Conservation (phyloP, 192 early-diverging fungal genomes). For the Rhizoclosmatium sp. region DNA sequence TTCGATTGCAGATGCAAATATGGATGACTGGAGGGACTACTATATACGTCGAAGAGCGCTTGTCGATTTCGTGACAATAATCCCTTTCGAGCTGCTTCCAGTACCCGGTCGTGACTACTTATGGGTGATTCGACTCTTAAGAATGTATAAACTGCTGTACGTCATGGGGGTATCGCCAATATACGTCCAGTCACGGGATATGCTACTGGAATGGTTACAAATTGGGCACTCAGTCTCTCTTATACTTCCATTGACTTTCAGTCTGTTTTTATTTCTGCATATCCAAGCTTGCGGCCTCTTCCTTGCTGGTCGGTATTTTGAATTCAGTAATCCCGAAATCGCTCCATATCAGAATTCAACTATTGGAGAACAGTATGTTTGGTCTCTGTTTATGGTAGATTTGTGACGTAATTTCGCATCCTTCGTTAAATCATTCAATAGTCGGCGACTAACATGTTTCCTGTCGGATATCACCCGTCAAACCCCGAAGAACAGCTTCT, state of each 20-base stretch:
- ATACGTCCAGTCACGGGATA: not conserved
- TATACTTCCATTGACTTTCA: not conserved
- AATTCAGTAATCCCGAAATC: constrained; percentile 22
- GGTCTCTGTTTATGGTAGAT: constrained; percentile 23
- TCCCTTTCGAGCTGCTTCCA: constrained; percentile 19
- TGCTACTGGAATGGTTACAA: not conserved
- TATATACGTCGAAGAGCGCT: not conserved
- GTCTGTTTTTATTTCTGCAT: constrained; percentile 34
- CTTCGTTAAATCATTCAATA: not conserved
- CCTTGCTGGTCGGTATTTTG: constrained; percentile 26
- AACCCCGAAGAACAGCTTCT: constrained; percentile 7
- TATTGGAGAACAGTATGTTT: constrained; percentile 23
- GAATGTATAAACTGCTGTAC: constrained; percentile 11
- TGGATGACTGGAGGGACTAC: constrained; percentile 11
- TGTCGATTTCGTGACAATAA: constrained; percentile 1
- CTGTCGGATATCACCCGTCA: constrained; percentile 16
- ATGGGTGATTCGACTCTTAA: constrained; percentile 1
- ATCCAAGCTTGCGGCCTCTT: constrained; percentile 36
- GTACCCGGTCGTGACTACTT: constrained; percentile 5
- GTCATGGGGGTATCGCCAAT: not conserved
- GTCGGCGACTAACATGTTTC: constrained; percentile 20
- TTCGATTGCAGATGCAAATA: not conserved
- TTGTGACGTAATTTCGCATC: not conserved
- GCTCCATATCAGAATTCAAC: not conserved
- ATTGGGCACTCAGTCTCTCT: not conserved